A percentile compares a stretch with the other conserved stretches of the same genome.
These are phyloP conservation scores for Kwoniella dejecticola DNA, from an alignment of 768 basidiomycete species.

Conservation along the genomic window DNA sequence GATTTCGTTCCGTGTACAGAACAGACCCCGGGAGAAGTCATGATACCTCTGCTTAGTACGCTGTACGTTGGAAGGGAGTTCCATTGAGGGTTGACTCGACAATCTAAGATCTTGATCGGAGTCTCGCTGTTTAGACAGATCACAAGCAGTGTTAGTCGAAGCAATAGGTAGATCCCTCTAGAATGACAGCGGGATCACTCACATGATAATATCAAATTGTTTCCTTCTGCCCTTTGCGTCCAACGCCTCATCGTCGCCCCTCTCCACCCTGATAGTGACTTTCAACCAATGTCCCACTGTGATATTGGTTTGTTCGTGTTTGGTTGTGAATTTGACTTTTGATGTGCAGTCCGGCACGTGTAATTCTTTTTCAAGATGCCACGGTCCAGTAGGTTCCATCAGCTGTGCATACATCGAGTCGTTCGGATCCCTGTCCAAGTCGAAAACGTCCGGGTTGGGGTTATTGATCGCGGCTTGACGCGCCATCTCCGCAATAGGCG, in stretches of 20 bases:
- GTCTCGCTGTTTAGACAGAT: constrained; percentile 60
- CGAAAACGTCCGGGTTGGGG: constrained; percentile 32
- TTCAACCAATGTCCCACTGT: constrained; percentile 74
- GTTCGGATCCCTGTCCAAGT: constrained; percentile 34
- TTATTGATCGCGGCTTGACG: constrained; percentile 51
- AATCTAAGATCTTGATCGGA: constrained; percentile 84
- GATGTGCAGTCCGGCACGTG: constrained; percentile 64
- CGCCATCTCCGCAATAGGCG: constrained; percentile 66
- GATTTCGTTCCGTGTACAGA: constrained; percentile 50
- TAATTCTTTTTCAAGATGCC: constrained; percentile 73
- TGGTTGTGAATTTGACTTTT: constrained; percentile 74
- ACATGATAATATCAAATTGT: constrained; percentile 79
- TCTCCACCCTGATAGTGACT: constrained; percentile 77
- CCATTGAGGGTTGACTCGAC: constrained; percentile 79
- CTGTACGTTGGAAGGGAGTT: constrained; percentile 76
- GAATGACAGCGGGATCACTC: constrained; percentile 16
- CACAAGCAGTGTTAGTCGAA: too few relatives aligned
- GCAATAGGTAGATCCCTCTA: too few relatives aligned
- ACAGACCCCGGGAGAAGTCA: constrained; percentile 31
- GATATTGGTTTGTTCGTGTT: constrained; percentile 74
- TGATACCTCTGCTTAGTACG: constrained; percentile 21
- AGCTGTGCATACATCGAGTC: constrained; percentile 53
- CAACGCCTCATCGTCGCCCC: constrained; percentile 68
- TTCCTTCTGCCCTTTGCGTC: constrained; percentile 75
- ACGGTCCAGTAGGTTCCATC: constrained; percentile 68